phyloP scores from a whole-genome alignment of 345 rosid genomes.

The Triadica sebifera region DNA sequence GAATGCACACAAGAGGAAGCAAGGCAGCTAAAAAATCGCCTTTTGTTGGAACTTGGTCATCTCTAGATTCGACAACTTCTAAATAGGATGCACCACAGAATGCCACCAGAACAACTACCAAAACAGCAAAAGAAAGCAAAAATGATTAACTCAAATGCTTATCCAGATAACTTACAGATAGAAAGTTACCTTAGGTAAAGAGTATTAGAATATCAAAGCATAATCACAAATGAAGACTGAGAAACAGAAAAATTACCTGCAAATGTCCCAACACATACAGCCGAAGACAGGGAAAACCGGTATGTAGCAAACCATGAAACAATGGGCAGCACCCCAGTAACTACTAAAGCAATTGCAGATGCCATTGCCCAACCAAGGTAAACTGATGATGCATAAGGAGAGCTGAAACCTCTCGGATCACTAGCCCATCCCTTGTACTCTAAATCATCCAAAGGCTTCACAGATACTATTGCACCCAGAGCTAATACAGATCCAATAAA shows the following conservation, averaged over 20 bases:
- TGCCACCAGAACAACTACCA: constrained; percentile 83
- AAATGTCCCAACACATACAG: constrained; percentile 73
- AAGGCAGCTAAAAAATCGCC: constrained; percentile 96
- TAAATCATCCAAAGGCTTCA: constrained; percentile 75
- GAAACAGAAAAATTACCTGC: constrained; percentile 54
- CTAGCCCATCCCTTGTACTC: constrained; percentile 72
- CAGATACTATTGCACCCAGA: constrained; percentile 88
- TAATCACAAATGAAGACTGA: not conserved
- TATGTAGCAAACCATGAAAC: constrained; percentile 97
- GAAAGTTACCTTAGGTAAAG: constrained; percentile 12
- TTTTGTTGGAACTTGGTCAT: constrained; percentile 72
- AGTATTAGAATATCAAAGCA: not conserved
- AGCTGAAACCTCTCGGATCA: constrained; percentile 52
- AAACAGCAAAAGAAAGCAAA: constrained; percentile 29
- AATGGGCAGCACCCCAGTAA: constrained; percentile 90
- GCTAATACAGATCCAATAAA: constrained; percentile 74
- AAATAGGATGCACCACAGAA: constrained; percentile 89
- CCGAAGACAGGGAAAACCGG: constrained; percentile 88
- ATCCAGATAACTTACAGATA: constrained; percentile 15
- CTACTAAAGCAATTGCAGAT: constrained; percentile 83
- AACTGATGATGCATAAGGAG: constrained; percentile 84
- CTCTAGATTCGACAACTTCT: constrained; percentile 89
- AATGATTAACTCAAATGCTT: constrained; percentile 1
- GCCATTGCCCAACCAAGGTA: constrained; percentile 99
- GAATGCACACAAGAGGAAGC: constrained; percentile 93